These are phyloP conservation scores for Phytophthora constricta DNA, from an alignment of 352 stramenopile species.

Conservation along the genomic window DNA sequence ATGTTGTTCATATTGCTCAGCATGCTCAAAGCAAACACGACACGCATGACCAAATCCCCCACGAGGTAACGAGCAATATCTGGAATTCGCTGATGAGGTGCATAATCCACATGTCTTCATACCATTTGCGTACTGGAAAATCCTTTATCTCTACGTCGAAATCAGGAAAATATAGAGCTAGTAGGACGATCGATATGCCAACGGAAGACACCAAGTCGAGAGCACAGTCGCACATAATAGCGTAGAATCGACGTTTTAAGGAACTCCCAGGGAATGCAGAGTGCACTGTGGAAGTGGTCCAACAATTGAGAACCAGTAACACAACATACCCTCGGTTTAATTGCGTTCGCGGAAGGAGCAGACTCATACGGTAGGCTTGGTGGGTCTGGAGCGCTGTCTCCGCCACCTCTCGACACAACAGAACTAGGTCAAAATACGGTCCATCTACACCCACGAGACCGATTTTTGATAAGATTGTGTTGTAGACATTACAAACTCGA, in stretches of 20 bases:
- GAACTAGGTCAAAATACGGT: constrained; percentile 26
- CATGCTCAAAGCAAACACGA: constrained; percentile 49
- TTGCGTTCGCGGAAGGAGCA: constrained; percentile 25
- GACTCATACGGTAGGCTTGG: constrained; percentile 36
- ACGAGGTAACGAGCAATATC: constrained; percentile 46
- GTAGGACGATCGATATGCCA: constrained; percentile 22
- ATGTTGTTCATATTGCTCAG: constrained; percentile 38
- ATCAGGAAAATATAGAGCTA: constrained; percentile 19
- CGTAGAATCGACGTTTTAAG: constrained; percentile 4
- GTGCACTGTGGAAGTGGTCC: constrained; percentile 20
- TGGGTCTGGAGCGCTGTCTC: constrained; percentile 35
- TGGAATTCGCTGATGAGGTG: constrained; percentile 37
- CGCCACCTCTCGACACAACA: constrained; percentile 23
- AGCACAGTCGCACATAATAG: constrained; percentile 24
- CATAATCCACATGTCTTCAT: constrained; percentile 27
- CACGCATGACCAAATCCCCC: constrained; percentile 34
- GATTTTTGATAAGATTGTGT: constrained; percentile 1
- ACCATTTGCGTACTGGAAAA: constrained; percentile 26
- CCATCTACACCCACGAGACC: constrained; percentile 18
- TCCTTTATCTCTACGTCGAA: constrained; percentile 11
- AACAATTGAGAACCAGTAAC: constrained; percentile 41
- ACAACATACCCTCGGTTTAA: constrained; percentile 29
- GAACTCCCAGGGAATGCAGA: constrained; percentile 1
- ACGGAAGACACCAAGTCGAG: constrained; percentile 36
- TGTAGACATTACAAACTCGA: not conserved